Percentiles rank a stretch among this genome's conserved stretches.
Conservation (phyloP, 2,329 filamentous ascomycete species). For the Neopestalotiopsis sp. region DNA sequence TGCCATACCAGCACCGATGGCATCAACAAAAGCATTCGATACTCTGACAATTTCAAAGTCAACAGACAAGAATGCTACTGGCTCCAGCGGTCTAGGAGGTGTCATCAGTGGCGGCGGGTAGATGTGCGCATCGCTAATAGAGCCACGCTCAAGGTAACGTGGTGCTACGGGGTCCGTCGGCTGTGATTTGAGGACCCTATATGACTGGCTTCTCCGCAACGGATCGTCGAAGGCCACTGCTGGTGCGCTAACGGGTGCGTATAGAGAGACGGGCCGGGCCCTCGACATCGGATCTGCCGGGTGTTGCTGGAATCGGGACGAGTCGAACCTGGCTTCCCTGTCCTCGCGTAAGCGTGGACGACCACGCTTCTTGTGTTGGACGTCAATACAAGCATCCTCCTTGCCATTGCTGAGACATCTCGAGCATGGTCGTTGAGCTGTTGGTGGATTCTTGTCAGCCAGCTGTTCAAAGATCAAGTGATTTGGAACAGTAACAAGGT, state of each 20-base stretch:
- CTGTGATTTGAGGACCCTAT: slow-evolving; percentile 61
- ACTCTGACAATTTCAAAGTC: slow-evolving; percentile 64
- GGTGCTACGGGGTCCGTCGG: slow-evolving; percentile 52
- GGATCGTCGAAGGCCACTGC: slow-evolving; percentile 52
- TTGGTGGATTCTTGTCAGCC: slow-evolving; percentile 34
- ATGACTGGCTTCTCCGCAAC: slow-evolving; percentile 52
- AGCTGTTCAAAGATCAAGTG: neutral
- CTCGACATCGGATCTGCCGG: slow-evolving; percentile 51
- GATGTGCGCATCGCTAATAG: slow-evolving; percentile 54
- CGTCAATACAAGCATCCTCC: slow-evolving; percentile 80
- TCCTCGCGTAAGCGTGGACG: slow-evolving; percentile 79
- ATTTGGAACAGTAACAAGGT: neutral
- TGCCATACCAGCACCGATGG: slow-evolving; percentile 48
- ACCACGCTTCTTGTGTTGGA: slow-evolving; percentile 85
- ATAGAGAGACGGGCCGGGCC: slow-evolving; percentile 55
- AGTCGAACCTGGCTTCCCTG: slow-evolving; percentile 63
- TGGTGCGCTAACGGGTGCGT: slow-evolving; percentile 50
- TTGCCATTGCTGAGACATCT: slow-evolving; percentile 81
- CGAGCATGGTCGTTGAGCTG: slow-evolving; percentile 78
- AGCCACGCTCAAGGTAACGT: slow-evolving; percentile 57
- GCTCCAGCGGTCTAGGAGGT: slow-evolving; percentile 50
- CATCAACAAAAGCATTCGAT: slow-evolving; percentile 61
- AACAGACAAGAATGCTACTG: slow-evolving; percentile 63
- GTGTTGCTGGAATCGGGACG: slow-evolving; percentile 49
- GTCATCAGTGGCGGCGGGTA: slow-evolving; percentile 52